Base-by-base conservation (phyloP, 345 rosid species). In the Odontarrhena argentea region DNA sequence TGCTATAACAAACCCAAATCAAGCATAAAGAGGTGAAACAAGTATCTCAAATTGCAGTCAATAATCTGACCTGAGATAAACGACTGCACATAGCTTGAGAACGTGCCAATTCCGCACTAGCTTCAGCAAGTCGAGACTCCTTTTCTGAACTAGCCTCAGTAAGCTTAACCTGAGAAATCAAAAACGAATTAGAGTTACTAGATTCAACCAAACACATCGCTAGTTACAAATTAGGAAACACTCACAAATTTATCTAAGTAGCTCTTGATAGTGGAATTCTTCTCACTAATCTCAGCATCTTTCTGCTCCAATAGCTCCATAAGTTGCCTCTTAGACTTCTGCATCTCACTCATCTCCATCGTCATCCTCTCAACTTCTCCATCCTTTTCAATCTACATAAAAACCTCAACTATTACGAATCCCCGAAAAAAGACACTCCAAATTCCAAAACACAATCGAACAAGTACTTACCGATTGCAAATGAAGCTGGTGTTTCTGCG, bases 181-280 rank as follows among this genome's bases (percentile, higher is more conserved):
- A 65, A n/a, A 14, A 67, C 15, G 24, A 72, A 49, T 11, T 34
- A 54, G 60, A 44, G 18, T 38, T 49, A 66, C 25, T 40, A 32
- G 18, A 24, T 53, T 28, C 30, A 47, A 15, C 44, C 3, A 25
- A 34, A 26, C 5, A 1, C 22, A 12, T 32, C 12, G 48, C 50
- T 34, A 26, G 63, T 8, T 28, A 38, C 45, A 46, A 41, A 26
- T 54, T 40, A 26, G 32, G 8, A 49, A 38, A 40, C 14, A 46
- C 81, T 71, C 73, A 93, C 98, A 69, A 93, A 88, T 70, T 84
- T 90, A 69, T 93, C 97, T 18, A 93, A 84, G 50, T 91, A 94
- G 67, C 75, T 57, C 80, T 84, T 88, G 56, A 86, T 65, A 47
- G 85, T 77, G 56, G 87, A 74, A 67, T 82, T 85, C 86, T 88